A percentile compares a stretch with the other conserved stretches of the same genome.
These are phyloP conservation scores for Uromyces viciae-fabae DNA, from an alignment of 1,284 basidiomycete species.

Conservation along the genomic window DNA sequence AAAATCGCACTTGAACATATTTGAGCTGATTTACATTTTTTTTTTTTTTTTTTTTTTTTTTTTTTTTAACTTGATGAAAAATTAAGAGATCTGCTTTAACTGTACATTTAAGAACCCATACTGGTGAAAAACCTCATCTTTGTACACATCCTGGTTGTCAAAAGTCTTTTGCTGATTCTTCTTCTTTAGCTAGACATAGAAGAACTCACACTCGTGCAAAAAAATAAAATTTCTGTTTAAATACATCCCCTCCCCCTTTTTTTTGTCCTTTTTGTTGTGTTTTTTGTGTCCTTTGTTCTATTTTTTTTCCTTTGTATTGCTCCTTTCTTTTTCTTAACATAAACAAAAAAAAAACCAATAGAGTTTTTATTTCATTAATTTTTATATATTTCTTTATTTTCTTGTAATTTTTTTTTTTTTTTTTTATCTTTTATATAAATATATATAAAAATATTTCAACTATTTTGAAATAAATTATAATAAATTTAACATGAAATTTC, in stretches of 20 bases:
- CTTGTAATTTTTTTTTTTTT: no score
- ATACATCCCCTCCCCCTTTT: not conserved
- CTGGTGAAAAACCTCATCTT: constrained; percentile 80
- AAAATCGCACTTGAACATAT: no score
- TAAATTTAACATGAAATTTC: no score
- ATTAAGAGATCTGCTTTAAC: constrained; percentile 73
- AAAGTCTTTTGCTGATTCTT: constrained; percentile 80
- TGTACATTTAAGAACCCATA: constrained; percentile 78
- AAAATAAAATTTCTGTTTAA: not conserved
- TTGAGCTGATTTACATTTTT: no score
- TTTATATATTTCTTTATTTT: no score
- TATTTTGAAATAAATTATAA: no score
- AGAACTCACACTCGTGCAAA: constrained; percentile 65
- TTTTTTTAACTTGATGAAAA: constrained; percentile 34
- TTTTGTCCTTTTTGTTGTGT: not conserved
- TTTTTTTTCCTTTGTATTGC: not conserved
- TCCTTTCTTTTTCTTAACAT: not conserved
- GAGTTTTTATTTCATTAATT: no score
- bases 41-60: no score
- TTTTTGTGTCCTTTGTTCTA: not conserved
- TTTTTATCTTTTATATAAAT: no score
- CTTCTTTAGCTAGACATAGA: constrained; percentile 78
- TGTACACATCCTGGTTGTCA: constrained; percentile 79
- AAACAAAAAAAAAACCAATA: no score
- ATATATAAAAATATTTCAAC: no score